Evolutionary conservation across 83 land plant genomes (phyloP), one percentile per base, ranked within the genome.

Genomic region (Picea engelmannii): DNA sequence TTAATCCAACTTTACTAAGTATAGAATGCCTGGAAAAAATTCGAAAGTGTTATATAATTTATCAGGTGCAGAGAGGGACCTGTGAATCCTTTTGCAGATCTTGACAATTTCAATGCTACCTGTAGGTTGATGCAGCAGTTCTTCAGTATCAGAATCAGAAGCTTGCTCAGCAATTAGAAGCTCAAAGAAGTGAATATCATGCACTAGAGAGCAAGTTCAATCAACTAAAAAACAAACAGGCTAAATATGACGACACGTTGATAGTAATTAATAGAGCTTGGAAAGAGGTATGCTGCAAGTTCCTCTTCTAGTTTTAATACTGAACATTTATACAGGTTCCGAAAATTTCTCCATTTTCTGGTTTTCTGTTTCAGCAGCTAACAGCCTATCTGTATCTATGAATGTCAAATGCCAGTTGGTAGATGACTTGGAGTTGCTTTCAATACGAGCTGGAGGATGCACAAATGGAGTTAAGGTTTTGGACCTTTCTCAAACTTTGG

Each of bases 61-160:
- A 44, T 73, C 24, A 5, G 47, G 15, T n/a, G 15, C 59, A 73
- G 38, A 69, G 58, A 73, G 59, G 76, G 47, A 73, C 55, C 10
- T 73, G 16, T 17, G 40, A 47, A 71, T 2, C 10, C 24, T 73
- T 55, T 52, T 47, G 25, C 47, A 9, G 15, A n/a, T 47, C 47
- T 73, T 73, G 76, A 47, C 76, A 44, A 69, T 6, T 69, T 73
- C 21, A 18, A 47, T 47, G 11, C 21, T 73, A 13, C 55, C 76
- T 83, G 58, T 88, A 98, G 99, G 92, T 93, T 79, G 98, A 98
- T 88, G 93, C 96, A 21, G 86, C 84, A 59, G 88, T 89, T 78
- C 94, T 98, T 16, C 98, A 98, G 73, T 91, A 88, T 70, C 97
- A 98, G 84, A 98, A 98, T 85, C 99, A 98, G 77, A 89, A 87